Percentiles rank a stretch among this genome's conserved stretches.
phyloP scores from a whole-genome alignment of 2,329 filamentous ascomycete species.

The Dactylellina parvicollis region DNA sequence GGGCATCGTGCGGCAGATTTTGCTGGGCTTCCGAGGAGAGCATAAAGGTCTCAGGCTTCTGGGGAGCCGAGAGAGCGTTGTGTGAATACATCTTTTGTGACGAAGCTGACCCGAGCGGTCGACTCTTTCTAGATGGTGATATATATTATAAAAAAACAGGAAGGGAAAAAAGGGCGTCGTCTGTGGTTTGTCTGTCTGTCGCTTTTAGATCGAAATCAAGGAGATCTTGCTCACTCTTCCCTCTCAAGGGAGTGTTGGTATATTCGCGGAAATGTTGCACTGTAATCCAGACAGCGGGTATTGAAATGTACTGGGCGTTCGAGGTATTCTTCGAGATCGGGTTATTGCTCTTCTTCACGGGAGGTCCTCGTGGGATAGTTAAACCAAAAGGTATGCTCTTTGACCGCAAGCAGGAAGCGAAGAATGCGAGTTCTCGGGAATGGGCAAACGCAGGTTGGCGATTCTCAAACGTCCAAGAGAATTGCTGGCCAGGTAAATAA shows the following conservation, averaged over 20 bases:
- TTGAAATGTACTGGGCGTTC: constrained; percentile 20
- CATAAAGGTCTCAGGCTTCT: constrained; percentile 99
- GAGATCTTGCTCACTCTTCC: constrained; percentile 54
- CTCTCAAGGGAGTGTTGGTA: constrained; percentile 42
- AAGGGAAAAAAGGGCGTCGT: constrained; percentile 34
- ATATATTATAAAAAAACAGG: constrained; percentile 27
- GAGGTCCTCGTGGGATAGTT: constrained; percentile 53
- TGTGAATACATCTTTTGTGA: constrained; percentile 75
- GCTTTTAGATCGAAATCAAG: constrained; percentile 48
- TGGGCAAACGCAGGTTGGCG: constrained; percentile 52
- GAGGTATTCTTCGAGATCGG: constrained; percentile 34
- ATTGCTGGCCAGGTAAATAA: constrained; percentile 34
- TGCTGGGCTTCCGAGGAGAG: constrained; percentile 96
- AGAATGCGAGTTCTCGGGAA: constrained; percentile 54
- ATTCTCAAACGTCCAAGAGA: constrained; percentile 54
- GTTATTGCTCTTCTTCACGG: constrained; percentile 24
- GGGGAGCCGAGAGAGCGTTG: constrained; percentile 86
- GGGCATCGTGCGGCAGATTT: constrained; percentile 92
- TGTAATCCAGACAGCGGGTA: constrained; percentile 51
- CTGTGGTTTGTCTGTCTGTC: constrained; percentile 42
- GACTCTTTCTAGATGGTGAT: constrained; percentile 44
- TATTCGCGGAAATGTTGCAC: constrained; percentile 24
- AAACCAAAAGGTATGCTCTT: constrained; percentile 53
- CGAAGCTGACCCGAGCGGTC: constrained; percentile 55
- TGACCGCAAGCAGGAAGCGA: constrained; percentile 54